Evolutionary conservation across 495 filamentous ascomycete genomes (phyloP).

Genomic region (Penicillium steckii): DNA sequence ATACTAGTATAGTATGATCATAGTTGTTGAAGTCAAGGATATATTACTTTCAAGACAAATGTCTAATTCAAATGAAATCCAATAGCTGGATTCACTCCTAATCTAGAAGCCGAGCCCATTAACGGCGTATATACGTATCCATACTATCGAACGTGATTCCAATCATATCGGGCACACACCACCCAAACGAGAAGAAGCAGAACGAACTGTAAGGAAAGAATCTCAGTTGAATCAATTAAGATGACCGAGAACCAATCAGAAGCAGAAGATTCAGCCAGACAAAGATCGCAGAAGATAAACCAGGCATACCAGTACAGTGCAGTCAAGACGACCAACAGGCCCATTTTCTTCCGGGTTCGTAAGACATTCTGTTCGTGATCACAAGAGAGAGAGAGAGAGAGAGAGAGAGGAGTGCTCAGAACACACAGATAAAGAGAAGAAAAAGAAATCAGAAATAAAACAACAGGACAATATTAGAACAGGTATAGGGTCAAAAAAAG

Average conservation of each 20-base stretch:
- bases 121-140: neutral
- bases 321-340: conserved; percentile 35
- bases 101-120: neutral
- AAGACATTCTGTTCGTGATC: conserved; percentile 4
- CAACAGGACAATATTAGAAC: conserved; percentile 7
- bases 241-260: conserved; percentile 28
- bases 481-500: neutral
- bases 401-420: conserved; percentile 2
- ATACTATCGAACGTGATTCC: neutral
- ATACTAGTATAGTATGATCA: neutral
- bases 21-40: neutral
- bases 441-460: neutral
- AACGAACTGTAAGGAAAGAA: neutral
- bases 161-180: neutral
- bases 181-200: neutral
- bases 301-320: conserved; percentile 29
- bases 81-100: neutral
- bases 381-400: conserved; percentile 1
- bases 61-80: neutral
- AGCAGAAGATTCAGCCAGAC: conserved; percentile 1
- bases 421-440: neutral
- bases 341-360: neutral
- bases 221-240: conserved; percentile 40
- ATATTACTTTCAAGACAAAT: no score
- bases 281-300: neutral